phyloP scores from a whole-genome alignment of 2,329 filamentous ascomycete genomes.

The Gnomoniopsis sp. region DNA sequence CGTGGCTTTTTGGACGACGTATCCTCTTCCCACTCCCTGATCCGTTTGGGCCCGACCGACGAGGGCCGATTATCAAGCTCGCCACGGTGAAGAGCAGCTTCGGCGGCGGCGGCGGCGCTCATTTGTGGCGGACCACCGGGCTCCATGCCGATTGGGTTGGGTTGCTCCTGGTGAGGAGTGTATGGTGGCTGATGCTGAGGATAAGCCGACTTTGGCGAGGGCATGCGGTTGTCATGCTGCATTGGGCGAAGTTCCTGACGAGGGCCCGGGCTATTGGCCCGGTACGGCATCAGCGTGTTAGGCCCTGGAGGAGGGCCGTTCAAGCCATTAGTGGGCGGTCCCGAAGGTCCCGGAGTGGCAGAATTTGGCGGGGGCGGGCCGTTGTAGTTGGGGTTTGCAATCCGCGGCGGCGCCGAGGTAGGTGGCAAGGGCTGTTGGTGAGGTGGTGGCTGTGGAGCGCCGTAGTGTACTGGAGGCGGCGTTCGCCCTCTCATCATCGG shows the following conservation, averaged over 20 bases:
- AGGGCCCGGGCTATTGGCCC: conserved; percentile 63
- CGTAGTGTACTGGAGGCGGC: conserved; percentile 51
- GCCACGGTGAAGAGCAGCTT: conserved; percentile 38
- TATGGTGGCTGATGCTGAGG: conserved; percentile 71
- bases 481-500: conserved; percentile 17
- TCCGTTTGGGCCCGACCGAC: conserved; percentile 77
- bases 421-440: conserved; percentile 37
- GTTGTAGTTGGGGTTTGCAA: conserved; percentile 57
- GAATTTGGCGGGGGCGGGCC: conserved; percentile 47
- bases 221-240: conserved; percentile 75
- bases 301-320: conserved; percentile 44
- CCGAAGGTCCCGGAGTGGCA: conserved; percentile 34
- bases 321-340: conserved; percentile 32
- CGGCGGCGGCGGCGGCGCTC: conserved; percentile 54
- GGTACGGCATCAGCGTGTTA: conserved; percentile 66
- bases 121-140: conserved; percentile 62
- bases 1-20: conserved; percentile 76
- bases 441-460: conserved; percentile 46
- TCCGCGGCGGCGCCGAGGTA: conserved; percentile 43
- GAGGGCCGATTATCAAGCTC: conserved; percentile 71
- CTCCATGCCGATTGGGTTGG: conserved; percentile 63
- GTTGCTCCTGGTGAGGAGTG: conserved; percentile 67
- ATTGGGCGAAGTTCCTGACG: conserved; percentile 80
- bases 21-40: conserved; percentile 91
- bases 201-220: conserved; percentile 88